A percentile compares a stretch with the other conserved stretches of the same genome.
phyloP scores from a whole-genome alignment of 176 grass and related monocot genomes.

The Juncus effusus region DNA sequence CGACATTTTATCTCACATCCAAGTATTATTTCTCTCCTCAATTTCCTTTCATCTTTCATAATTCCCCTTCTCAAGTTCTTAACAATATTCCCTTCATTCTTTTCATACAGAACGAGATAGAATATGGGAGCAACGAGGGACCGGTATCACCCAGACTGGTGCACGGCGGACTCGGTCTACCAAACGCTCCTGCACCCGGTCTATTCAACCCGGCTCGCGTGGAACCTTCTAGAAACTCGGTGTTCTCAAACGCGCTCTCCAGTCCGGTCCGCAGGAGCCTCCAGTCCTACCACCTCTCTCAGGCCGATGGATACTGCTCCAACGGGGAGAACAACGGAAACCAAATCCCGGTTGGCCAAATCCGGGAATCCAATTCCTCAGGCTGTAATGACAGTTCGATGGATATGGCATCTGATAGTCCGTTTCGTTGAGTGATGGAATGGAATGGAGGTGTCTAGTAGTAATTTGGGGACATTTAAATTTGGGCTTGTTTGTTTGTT shows the following conservation, averaged over 20 bases:
- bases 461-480: not conserved
- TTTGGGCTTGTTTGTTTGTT: not conserved
- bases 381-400: conserved; percentile 71
- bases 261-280: conserved; percentile 54
- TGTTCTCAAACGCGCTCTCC: conserved; percentile 74
- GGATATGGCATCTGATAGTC: conserved; percentile 72
- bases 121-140: conserved; percentile 59
- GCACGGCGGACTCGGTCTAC: conserved; percentile 37
- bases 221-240: conserved; percentile 62
- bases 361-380: conserved; percentile 45
- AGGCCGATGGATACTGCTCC: conserved; percentile 47
- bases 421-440: conserved; percentile 25
- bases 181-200: conserved; percentile 31
- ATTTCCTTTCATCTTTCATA: conserved; percentile 10
- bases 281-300: conserved; percentile 56
- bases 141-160: conserved; percentile 45
- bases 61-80: conserved; percentile 21
- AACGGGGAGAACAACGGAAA: conserved; percentile 31
- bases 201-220: conserved; percentile 35
- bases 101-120: conserved; percentile 69
- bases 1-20: conserved; percentile 81
- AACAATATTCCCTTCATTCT: conserved; percentile 10
- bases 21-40: conserved; percentile 34
- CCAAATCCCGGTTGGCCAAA: conserved; percentile 38
- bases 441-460: not conserved